These are phyloP conservation scores for Erodium moschatum DNA, from an alignment of 441 rosid species.

Conservation along the genomic window DNA sequence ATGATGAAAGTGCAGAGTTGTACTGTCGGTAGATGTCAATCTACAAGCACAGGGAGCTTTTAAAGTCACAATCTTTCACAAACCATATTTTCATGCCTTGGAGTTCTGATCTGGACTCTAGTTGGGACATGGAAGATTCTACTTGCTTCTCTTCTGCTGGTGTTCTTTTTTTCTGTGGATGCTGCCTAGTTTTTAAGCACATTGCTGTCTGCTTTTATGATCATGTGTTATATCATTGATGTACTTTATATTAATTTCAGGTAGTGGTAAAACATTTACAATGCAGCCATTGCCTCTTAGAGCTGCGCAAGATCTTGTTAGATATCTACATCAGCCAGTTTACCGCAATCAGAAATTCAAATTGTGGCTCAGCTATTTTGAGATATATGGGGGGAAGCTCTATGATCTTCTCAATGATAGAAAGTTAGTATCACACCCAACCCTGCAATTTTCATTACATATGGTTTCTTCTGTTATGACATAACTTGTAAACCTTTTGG, in stretches of 20 bases:
- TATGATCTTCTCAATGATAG: constrained; percentile 87
- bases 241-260: constrained; percentile 31
- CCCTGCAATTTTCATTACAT: background rate
- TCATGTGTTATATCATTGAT: constrained; percentile 8
- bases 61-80: background rate
- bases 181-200: background rate
- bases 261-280: constrained; percentile 97
- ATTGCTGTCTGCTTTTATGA: background rate
- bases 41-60: background rate
- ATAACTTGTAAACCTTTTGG: background rate
- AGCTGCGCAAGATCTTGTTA: constrained; percentile 78
- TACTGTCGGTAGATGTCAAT: background rate
- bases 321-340: constrained; percentile 75
- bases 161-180: background rate
- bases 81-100: background rate
- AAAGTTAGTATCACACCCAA: constrained; percentile 45
- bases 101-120: background rate
- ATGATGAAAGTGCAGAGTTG: background rate
- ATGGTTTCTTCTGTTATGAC: too few species aligned
- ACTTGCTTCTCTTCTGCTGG: background rate
- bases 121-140: background rate
- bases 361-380: constrained; percentile 95
- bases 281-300: constrained; percentile 97
- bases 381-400: constrained; percentile 96
- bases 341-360: constrained; percentile 78